These are phyloP conservation scores for Ambrosia trifida DNA, from an alignment of 129 eudicot species.

Conservation along the genomic window DNA sequence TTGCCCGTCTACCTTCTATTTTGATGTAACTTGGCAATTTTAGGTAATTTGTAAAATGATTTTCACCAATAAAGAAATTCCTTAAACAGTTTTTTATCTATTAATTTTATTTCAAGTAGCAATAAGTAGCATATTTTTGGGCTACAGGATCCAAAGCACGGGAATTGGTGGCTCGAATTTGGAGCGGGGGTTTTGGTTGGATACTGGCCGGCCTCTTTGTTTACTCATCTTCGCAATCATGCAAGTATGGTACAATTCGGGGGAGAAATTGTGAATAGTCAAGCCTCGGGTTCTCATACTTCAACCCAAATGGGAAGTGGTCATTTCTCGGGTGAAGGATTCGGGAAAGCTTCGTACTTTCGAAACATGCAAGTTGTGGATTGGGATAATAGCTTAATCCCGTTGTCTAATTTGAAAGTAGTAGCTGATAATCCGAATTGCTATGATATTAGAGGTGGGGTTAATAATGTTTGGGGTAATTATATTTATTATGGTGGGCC, in stretches of 20 bases:
- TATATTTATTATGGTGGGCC: conserved; percentile 97
- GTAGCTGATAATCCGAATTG: conserved; percentile 91
- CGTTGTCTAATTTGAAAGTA: conserved; percentile 54
- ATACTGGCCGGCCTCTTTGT: conserved; percentile 83
- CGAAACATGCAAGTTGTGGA: conserved; percentile 90
- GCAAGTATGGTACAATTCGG: conserved; percentile 95
- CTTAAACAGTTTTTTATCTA: no score
- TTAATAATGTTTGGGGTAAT: conserved; percentile 83
- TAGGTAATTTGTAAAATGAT: no score
- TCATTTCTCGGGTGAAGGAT: conserved; percentile 85
- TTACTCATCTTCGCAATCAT: conserved; percentile 63
- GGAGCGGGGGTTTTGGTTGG: conserved; percentile 81
- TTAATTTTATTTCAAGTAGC: no score
- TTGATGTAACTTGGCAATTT: no score
- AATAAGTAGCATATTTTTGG: neutral
- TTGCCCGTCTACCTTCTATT: no score
- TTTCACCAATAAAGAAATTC: no score
- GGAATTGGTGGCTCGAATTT: conserved; percentile 99
- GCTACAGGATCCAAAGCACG: conserved; percentile 86
- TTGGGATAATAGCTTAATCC: conserved; percentile 81
- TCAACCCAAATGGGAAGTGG: conserved; percentile 97
- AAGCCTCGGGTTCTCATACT: conserved; percentile 61
- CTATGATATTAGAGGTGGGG: conserved; percentile 79
- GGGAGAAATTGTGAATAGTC: conserved; percentile 76
- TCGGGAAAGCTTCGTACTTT: conserved; percentile 81